Percentiles rank a stretch among this genome's conserved stretches.
phyloP scores from a whole-genome alignment of 2,329 filamentous ascomycete genomes.

The Colletotrichum sojae region DNA sequence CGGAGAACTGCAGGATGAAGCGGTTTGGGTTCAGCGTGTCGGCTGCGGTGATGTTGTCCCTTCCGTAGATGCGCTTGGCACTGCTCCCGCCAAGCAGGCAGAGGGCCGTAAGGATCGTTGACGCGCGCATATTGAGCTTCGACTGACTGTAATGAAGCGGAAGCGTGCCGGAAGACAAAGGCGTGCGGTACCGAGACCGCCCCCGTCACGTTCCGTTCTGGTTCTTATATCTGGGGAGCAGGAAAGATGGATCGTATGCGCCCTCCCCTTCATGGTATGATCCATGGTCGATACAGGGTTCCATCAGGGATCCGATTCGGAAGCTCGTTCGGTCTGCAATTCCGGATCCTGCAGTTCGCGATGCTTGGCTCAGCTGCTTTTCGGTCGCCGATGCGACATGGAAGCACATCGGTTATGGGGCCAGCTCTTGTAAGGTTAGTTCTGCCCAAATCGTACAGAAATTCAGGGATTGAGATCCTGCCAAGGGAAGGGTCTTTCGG shows the following conservation, averaged over 20 bases:
- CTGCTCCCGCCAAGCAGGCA: slow-evolving; percentile 1
- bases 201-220: background rate
- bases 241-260: background rate
- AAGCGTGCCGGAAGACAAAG: background rate
- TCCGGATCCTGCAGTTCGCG: slow-evolving; percentile 8
- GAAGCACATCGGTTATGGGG: background rate
- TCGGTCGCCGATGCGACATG: background rate
- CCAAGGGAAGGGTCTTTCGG: background rate
- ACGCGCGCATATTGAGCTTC: slow-evolving; percentile 17
- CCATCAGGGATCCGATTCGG: background rate
- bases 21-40: slow-evolving; percentile 11
- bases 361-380: background rate
- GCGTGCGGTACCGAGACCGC: background rate
- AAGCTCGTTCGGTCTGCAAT: background rate
- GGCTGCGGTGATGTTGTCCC: slow-evolving; percentile 4
- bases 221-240: background rate
- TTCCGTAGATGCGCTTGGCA: background rate
- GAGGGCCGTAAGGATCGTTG: slow-evolving; percentile 1
- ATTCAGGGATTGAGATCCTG: background rate
- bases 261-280: background rate
- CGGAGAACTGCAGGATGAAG: slow-evolving; percentile 9
- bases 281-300: background rate
- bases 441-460: background rate
- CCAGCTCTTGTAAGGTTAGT: background rate
- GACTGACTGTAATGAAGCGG: background rate